Base-by-base conservation (phyloP, 2,329 filamentous ascomycete species). In the Fusarium stilboides region DNA sequence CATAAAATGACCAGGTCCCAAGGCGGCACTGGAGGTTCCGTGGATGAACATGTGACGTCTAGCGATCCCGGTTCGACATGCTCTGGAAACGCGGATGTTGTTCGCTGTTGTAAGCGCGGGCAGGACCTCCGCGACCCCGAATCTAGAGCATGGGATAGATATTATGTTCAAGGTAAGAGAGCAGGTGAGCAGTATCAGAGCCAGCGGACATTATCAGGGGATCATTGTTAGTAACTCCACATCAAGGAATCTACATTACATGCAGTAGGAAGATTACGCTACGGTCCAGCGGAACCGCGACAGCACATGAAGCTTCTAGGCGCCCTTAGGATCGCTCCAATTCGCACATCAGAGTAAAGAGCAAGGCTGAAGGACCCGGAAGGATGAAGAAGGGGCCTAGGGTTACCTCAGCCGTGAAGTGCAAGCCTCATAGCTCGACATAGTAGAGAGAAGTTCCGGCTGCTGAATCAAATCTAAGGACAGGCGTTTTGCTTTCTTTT, bases 221-320 rank as follows among this genome's bases (percentile, higher is more conserved):
- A 62, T 45, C 34, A 53, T 24, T 24, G 37, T 34, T 47, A 28
- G 43, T 40, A 46, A 39, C 42, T 43, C 45, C 51, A 10, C 57
- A 39, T 22, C 15, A 19, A 51, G 34, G 37, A 42, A 60, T 36
- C 22, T 24, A 40, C 37, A 45, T 54, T 40, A 33, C 45, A 44
- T 54, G 49, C 44, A 45, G 28, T 44, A 51, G 20, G 39, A 51
- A 61, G 52, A 60, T 39, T 63, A 52, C 72, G 72, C 72, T 72
- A 74, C 70, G 72, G 72, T 45, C 70, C 64, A 74, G 66, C 72
- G 72, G 72, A 74, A 61, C 67, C 65, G 68, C 67, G 57, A 65
- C 51, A 33, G 58, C 58, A 59, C 64, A 59, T 61, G 37, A 36
- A 53, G 39, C 20, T 54, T 66, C 44, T 57, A 40, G 43, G 56